A percentile compares a stretch with the other conserved stretches of the same genome.
Conservation (phyloP, 345 rosid genomes). For the Lumnitzera littorea region DNA sequence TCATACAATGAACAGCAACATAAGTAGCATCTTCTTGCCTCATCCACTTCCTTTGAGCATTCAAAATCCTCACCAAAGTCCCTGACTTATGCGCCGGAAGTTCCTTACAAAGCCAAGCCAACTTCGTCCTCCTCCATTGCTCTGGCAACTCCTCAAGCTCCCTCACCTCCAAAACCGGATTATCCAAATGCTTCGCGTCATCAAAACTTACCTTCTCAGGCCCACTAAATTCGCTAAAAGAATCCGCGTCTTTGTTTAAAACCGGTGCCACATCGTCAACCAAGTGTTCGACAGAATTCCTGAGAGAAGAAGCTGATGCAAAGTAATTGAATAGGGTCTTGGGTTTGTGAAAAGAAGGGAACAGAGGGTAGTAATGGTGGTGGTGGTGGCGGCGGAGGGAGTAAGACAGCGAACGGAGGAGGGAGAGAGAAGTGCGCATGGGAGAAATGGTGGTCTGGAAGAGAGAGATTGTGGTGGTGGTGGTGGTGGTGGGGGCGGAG, state of each 20-base stretch:
- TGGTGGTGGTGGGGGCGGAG: background rate
- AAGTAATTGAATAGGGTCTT: background rate
- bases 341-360: background rate
- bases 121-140: slow-evolving; percentile 78
- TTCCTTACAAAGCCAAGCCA: slow-evolving; percentile 92
- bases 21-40: slow-evolving; percentile 78
- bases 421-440: slow-evolving; percentile 21
- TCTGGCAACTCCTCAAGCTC: slow-evolving; percentile 71
- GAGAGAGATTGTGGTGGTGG: background rate
- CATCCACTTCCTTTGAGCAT: slow-evolving; percentile 83
- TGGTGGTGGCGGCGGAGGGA: slow-evolving; percentile 15
- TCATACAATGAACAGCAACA: slow-evolving; percentile 58
- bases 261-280: slow-evolving; percentile 7
- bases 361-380: slow-evolving; percentile 3
- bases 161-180: slow-evolving; percentile 48
- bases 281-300: slow-evolving; percentile 48
- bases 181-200: slow-evolving; percentile 32
- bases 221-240: slow-evolving; percentile 7
- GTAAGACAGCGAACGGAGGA: slow-evolving; percentile 20
- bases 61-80: slow-evolving; percentile 56
- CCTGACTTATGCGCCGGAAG: slow-evolving; percentile 67
- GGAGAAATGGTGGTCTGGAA: slow-evolving; percentile 4
- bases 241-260: slow-evolving; percentile 14
- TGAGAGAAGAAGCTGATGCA: slow-evolving; percentile 13
- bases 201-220: slow-evolving; percentile 24